Evolutionary conservation across 257 asterid species (phyloP), one percentile per base, ranked within the genome.

Genomic region (Henckelia pumila): DNA sequence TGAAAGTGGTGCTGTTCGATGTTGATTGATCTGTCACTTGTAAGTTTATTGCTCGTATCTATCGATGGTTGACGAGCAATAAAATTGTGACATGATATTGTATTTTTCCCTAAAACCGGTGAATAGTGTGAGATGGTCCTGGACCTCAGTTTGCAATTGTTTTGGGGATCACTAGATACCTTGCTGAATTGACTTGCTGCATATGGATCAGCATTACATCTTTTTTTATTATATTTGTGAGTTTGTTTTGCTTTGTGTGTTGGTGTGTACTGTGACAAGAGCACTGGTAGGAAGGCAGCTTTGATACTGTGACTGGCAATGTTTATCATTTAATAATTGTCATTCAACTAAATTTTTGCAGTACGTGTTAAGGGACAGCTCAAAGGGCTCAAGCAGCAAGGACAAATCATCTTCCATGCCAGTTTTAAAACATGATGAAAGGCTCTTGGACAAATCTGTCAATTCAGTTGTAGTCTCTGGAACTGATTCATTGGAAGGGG

Each of bases 361-460:
- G 95, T 89, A 88, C 60, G 88, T 85, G 53, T 77, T 71, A 56
- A 83, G 91, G 80, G 88, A 89, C 66, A 74, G 74, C 81, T 67
- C 84, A 59, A 89, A 88, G 76, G 79, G 63, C 55, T 76, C 67
- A 30, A 76, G 85, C 40, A 71, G 83, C 76, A 89, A 81, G 73
- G 86, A 85, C 67, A 89, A 80, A 79, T 73, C 84, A 37, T 58
- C 85, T n/a, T 61, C 75, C 70, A 32, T 66, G 64, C 68, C 75
- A 75, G 85, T 76, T 71, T 62, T 88, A 14, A 87, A 81, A 78
- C 87, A 73, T 64, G 90, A 78, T 73, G 86, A 78, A 61, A 78
- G 65, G 67, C 75, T 63, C 10, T 50, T 74, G 23, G 88, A 80
- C 67, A 87, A 82, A 72, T 67, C 87, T 59, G 81, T 72, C 77